Base-by-base conservation (phyloP, 352 stramenopile genomes). In the Phytopythium chamaehyphon region DNA sequence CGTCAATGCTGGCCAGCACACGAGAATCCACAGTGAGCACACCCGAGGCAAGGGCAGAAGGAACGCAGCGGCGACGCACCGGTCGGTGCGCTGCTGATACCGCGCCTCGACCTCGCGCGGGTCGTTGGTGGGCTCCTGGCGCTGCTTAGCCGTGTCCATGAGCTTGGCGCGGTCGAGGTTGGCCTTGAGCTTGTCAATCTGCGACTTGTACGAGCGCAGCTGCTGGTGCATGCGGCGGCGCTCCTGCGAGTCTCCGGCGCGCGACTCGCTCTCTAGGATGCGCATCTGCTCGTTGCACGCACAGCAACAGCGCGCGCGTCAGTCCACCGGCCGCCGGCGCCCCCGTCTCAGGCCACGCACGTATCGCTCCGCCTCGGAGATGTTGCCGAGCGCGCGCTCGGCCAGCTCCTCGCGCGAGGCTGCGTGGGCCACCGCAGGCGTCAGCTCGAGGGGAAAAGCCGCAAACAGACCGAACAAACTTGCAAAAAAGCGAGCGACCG, bases 121-220 rank as follows among this genome's bases (percentile, higher is more conserved):
- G 66, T 54, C 66, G 60, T 22, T 72, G 59, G 42, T 65, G 5
- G 63, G 57, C n/a, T 66, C 56, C 44, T 83, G 68, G 6, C 82
- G 81, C 61, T 92, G 74, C 51, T 88, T 66, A 45, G 76, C 88
- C 48, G 85, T 71, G 18, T 64, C 81, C 48, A 92, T 73, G 38
- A 94, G 71, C 51, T 90, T 87, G 26, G 78, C 80, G 44, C 78
- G 76, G 31, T 91, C 80, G 11, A 94, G 55, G 45, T 78, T 81
- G 14, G 81, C 84, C 60, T 94, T 94, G 54, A 94, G 83, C 62
- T 92, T 91, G 50, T 94, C 83, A 35, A 94, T 61, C 42, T 90
- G 76, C 31, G 81, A 92, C 61, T 94, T 90, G 61, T 86, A 86
- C 22, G 68, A 88, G 22, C 83, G 83, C 23, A 93, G 58, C 69